Evolutionary conservation across 768 basidiomycete genomes (phyloP).

Genomic region (Cystobasidium ongulense): DNA sequence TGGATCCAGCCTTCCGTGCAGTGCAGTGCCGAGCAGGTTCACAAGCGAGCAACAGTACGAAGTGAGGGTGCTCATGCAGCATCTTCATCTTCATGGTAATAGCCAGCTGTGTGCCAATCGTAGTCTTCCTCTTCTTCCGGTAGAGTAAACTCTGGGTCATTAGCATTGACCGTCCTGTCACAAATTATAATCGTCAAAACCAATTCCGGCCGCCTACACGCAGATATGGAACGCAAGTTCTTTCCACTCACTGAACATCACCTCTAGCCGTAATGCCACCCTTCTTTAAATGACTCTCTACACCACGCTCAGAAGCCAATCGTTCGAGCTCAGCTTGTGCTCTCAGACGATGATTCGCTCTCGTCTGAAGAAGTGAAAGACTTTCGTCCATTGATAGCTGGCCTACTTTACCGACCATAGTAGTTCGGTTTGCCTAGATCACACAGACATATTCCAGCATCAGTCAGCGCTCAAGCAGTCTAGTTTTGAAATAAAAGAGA

Average conservation of each 20-base stretch:
- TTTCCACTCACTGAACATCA: not conserved
- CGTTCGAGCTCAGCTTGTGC: not conserved
- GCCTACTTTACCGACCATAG: slow-evolving; percentile 4
- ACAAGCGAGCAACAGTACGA: not conserved
- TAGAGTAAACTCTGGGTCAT: not conserved
- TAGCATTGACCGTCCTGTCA: not conserved
- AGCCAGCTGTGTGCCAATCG: slow-evolving; percentile 24
- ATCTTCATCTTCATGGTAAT: slow-evolving; percentile 22
- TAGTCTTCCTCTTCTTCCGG: slow-evolving; percentile 27
- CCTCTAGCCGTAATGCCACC: not conserved
- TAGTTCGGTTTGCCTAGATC: not conserved
- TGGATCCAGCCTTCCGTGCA: too few relatives aligned
- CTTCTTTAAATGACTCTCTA: not conserved
- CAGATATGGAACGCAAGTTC: not conserved
- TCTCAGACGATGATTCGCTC: not conserved
- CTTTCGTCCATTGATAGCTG: slow-evolving; percentile 5
- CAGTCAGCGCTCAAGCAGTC: not conserved
- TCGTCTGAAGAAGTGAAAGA: not conserved
- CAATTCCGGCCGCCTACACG: too few relatives aligned
- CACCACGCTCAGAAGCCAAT: not conserved
- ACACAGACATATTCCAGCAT: not conserved
- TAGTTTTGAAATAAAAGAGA: not conserved
- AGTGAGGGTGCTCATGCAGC: not conserved
- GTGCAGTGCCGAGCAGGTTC: too few relatives aligned
- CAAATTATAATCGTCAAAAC: too few relatives aligned